Conservation (phyloP, 2,329 filamentous ascomycete species). For the Stagonosporopsis chrysanthemi region DNA sequence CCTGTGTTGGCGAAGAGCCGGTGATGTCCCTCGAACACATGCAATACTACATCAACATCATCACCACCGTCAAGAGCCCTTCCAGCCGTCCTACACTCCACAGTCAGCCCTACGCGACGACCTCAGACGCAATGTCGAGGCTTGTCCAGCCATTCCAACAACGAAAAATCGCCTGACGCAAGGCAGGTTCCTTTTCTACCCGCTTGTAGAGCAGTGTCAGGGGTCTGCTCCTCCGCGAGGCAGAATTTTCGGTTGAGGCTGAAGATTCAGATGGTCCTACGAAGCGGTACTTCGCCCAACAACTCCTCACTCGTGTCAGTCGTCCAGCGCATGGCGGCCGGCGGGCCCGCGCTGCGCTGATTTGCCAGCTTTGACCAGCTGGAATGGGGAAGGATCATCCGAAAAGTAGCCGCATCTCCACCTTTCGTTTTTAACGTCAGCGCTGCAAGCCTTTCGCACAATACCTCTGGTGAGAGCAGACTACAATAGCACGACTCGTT, state of each 20-base stretch:
- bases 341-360: neutral
- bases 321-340: slow-evolving; percentile 3
- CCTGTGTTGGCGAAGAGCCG: neutral
- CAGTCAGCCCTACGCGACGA: neutral
- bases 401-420: slow-evolving; percentile 40
- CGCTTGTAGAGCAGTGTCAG: neutral
- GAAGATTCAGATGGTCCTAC: slow-evolving; percentile 12
- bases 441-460: slow-evolving; percentile 28
- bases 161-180: slow-evolving; percentile 4
- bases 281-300: slow-evolving; percentile 11
- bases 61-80: neutral
- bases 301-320: slow-evolving; percentile 10
- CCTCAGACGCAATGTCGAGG: neutral
- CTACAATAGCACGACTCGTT: slow-evolving; percentile 15
- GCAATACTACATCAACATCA: neutral
- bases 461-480: slow-evolving; percentile 20
- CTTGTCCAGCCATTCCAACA: neutral
- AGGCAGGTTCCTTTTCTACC: neutral
- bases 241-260: slow-evolving; percentile 12
- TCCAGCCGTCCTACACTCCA: neutral
- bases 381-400: slow-evolving; percentile 20
- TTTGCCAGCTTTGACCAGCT: slow-evolving; percentile 8
- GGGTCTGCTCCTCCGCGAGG: neutral
- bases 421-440: slow-evolving; percentile 39
- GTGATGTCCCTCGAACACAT: neutral